phyloP scores from a whole-genome alignment of 768 basidiomycete genomes.

The Amanita polypyramis region DNA sequence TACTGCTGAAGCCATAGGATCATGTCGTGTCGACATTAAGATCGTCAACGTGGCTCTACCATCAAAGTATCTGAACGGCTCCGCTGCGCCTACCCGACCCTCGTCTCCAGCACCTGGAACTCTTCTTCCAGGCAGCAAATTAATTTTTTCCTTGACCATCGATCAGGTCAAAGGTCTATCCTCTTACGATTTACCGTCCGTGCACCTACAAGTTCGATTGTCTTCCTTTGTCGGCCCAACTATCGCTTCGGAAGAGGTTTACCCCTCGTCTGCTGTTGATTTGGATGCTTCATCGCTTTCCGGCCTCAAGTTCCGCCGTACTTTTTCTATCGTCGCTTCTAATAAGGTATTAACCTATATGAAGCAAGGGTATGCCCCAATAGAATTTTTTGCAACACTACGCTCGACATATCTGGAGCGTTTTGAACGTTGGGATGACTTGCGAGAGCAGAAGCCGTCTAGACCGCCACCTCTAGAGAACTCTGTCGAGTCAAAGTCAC shows the following conservation, averaged over 20 bases:
- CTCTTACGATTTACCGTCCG: conserved; percentile 76
- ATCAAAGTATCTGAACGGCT: conserved; percentile 48
- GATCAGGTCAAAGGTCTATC: conserved; percentile 86
- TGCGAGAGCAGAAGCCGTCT: conserved; percentile 63
- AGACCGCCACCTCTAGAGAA: conserved; percentile 25
- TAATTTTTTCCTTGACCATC: conserved; percentile 76
- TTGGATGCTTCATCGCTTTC: conserved; percentile 62
- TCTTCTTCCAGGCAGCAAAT: conserved; percentile 58
- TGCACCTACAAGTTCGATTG: conserved; percentile 82
- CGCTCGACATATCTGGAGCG: conserved; percentile 80
- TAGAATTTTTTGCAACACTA: conserved; percentile 85
- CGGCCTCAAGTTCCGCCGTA: conserved; percentile 75
- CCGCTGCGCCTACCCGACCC: conserved; percentile 58
- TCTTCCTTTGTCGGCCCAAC: conserved; percentile 77
- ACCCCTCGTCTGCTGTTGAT: conserved; percentile 66
- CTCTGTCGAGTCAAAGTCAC: conserved; percentile 30
- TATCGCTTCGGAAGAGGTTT: conserved; percentile 68
- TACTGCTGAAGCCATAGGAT: conserved; percentile 92
- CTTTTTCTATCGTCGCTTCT: conserved; percentile 69
- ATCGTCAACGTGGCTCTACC: conserved; percentile 61
- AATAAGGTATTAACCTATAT: conserved; percentile 66
- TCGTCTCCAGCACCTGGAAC: conserved; percentile 63
- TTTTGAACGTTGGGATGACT: conserved; percentile 89
- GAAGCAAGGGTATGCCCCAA: conserved; percentile 65
- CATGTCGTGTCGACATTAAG: conserved; percentile 81